phyloP scores from a whole-genome alignment of 2,329 filamentous ascomycete species.

The Ilyonectria robusta region DNA sequence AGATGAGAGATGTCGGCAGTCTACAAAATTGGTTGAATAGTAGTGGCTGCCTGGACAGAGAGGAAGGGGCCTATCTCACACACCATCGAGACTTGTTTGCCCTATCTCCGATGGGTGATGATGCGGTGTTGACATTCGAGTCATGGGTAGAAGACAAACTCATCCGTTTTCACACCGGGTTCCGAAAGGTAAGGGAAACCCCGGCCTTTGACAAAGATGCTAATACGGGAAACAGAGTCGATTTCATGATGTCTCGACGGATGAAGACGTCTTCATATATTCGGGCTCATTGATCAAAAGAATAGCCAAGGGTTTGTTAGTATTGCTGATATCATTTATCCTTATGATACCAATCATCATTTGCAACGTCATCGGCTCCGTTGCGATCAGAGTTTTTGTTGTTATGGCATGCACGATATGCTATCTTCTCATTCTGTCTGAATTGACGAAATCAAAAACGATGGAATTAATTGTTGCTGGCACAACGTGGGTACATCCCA shows the following conservation, averaged over 20 bases:
- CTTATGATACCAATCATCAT: conserved; percentile 19
- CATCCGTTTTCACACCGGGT: neutral
- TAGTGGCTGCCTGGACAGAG: conserved; percentile 3
- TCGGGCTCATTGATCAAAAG: neutral
- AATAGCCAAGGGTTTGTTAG: neutral
- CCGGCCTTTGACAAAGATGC: neutral
- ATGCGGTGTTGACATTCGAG: conserved; percentile 1
- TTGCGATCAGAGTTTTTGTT: neutral
- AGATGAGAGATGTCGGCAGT: neutral
- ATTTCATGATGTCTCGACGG: neutral
- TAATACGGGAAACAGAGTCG: neutral
- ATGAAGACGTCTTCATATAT: conserved; percentile 8
- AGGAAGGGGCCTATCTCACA: conserved; percentile 16
- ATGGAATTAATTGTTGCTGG: conserved; percentile 21
- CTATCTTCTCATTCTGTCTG: neutral
- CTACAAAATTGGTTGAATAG: conserved; percentile 16
- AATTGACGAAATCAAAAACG: conserved; percentile 5
- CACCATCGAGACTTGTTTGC: neutral
- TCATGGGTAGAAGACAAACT: conserved; percentile 14
- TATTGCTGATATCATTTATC: neutral
- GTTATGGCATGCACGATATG: neutral
- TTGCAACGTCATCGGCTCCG: conserved; percentile 6
- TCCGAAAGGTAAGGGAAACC: neutral
- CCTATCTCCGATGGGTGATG: neutral
- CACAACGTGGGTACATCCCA: conserved; percentile 27